Conservation (phyloP, 2,329 filamentous ascomycete genomes). For the Blastomyces gilchristii region DNA sequence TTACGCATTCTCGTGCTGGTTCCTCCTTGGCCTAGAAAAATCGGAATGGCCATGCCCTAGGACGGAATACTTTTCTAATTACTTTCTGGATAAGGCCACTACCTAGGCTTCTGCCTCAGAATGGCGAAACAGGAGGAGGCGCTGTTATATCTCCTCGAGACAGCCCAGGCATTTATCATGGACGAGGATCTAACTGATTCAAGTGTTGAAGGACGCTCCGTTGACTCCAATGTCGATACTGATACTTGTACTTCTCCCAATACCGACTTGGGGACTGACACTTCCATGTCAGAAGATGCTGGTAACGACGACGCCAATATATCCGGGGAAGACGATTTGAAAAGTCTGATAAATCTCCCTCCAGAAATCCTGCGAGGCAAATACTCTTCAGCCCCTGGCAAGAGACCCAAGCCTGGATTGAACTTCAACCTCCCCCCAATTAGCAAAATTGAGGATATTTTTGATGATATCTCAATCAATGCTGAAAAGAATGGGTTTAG, state of each 20-base stretch:
- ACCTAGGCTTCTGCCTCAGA: no score
- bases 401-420: slow-evolving; percentile 17
- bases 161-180: neutral
- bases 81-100: neutral
- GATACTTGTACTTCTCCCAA: neutral
- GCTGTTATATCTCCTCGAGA: neutral
- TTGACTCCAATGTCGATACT: neutral
- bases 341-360: slow-evolving; percentile 10
- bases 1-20: neutral
- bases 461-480: slow-evolving; percentile 38
- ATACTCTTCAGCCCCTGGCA: slow-evolving; percentile 12
- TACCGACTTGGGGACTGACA: slow-evolving; percentile 1
- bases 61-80: neutral
- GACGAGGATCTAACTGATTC: neutral
- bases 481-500: slow-evolving; percentile 27
- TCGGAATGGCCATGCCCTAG: no score
- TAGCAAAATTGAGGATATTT: slow-evolving; percentile 39
- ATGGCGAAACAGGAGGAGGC: neutral
- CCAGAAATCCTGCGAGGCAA: slow-evolving; percentile 16
- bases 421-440: slow-evolving; percentile 38
- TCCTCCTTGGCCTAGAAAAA: neutral
- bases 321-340: neutral
- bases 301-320: neutral
- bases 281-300: neutral
- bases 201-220: neutral